Evolutionary conservation across 352 stramenopile genomes (phyloP).

Genomic region (Plasmopara muralis): DNA sequence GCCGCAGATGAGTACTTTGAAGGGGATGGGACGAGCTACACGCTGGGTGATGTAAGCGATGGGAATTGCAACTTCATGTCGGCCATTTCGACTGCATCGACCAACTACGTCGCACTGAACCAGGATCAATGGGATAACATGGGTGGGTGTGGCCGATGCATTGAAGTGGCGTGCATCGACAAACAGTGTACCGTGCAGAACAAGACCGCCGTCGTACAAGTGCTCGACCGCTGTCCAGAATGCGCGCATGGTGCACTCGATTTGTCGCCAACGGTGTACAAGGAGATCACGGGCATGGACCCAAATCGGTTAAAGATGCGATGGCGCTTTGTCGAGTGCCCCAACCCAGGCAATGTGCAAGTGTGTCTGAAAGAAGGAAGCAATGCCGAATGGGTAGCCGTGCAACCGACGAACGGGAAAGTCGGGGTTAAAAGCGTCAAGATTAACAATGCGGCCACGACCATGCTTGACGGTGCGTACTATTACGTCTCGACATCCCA

Average conservation of each 20-base stretch:
- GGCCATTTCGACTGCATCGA: constrained; percentile 31
- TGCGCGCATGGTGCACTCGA: constrained; percentile 62
- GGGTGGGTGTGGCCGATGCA: constrained; percentile 48
- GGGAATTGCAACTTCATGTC: constrained; percentile 60
- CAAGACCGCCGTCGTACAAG: constrained; percentile 49
- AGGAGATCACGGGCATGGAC: constrained; percentile 53
- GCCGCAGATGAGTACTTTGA: constrained; percentile 28
- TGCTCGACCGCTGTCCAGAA: constrained; percentile 68
- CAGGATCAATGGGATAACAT: constrained; percentile 47
- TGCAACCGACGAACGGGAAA: constrained; percentile 54
- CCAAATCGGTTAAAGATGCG: constrained; percentile 46
- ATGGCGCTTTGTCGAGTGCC: constrained; percentile 71
- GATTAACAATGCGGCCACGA: constrained; percentile 50
- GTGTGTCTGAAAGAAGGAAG: constrained; percentile 67
- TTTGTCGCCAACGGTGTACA: constrained; percentile 62
- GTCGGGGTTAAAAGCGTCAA: constrained; percentile 47
- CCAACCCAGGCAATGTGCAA: constrained; percentile 37
- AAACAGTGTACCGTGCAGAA: constrained; percentile 32
- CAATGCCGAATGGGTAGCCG: constrained; percentile 47
- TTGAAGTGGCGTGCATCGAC: constrained; percentile 58
- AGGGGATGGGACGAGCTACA: constrained; percentile 43
- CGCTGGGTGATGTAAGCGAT: constrained; percentile 22
- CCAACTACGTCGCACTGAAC: constrained; percentile 72
- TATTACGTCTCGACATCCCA: constrained; percentile 45
- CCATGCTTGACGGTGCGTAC: constrained; percentile 59